These are phyloP conservation scores for Ophiostoma ulmi DNA, from an alignment of 2,329 filamentous ascomycete species.

Conservation along the genomic window DNA sequence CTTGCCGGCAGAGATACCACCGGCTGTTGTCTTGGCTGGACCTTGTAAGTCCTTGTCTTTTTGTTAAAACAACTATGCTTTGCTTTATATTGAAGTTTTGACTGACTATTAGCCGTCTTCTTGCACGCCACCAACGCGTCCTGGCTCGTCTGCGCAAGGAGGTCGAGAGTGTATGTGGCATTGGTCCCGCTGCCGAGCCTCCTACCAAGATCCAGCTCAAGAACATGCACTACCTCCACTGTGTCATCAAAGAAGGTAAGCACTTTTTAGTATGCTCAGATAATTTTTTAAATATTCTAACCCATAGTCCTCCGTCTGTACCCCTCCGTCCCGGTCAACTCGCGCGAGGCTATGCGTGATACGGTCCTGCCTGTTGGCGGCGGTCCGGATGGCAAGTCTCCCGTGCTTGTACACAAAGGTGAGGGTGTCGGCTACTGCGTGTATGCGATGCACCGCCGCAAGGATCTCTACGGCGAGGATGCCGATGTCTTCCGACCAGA, in stretches of 20 bases:
- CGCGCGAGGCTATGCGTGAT: constrained; percentile 25
- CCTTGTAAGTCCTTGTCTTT: neutral
- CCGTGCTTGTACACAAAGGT: constrained; percentile 43
- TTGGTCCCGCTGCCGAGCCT: neutral
- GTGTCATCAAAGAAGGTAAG: constrained; percentile 14
- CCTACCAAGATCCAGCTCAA: constrained; percentile 2
- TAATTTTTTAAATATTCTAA: neutral
- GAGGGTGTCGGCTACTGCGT: constrained; percentile 37
- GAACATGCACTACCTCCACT: constrained; percentile 10
- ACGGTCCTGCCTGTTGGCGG: constrained; percentile 46
- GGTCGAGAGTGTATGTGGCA: neutral
- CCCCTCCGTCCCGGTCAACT: constrained; percentile 22
- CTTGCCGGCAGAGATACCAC: constrained; percentile 13
- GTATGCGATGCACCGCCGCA: constrained; percentile 34
- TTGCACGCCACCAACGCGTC: constrained; percentile 3
- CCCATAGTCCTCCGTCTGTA: constrained; percentile 8
- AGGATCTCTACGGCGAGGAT: constrained; percentile 23
- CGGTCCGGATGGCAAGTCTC: constrained; percentile 39
- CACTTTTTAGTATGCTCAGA: too few species aligned
- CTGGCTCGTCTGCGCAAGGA: neutral
- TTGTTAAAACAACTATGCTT: too few species aligned
- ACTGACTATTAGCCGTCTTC: neutral
- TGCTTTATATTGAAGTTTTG: neutral
- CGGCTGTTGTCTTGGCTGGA: constrained; percentile 13
- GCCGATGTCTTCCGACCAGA: constrained; percentile 23